Conservation (phyloP, 1,284 basidiomycete species). For the Apiotrichum akiyoshidainum region DNA sequence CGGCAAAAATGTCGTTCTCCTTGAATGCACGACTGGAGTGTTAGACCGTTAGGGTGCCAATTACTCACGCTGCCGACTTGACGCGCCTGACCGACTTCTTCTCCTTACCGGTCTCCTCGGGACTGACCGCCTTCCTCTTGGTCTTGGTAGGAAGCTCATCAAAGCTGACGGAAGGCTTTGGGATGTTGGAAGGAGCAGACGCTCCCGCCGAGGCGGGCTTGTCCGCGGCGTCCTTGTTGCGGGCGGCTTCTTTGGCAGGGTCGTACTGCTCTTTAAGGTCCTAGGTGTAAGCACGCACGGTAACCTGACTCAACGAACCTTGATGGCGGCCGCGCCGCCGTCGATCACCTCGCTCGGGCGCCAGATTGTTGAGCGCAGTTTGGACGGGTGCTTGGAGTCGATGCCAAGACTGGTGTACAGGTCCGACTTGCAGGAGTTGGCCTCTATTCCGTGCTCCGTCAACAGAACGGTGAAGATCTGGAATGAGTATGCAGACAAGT, state of each 20-base stretch:
- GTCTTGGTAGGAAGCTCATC: not conserved
- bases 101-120: not conserved
- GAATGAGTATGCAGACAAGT: not conserved
- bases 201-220: not conserved
- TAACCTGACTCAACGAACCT: slow-evolving; percentile 15
- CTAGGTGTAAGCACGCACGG: slow-evolving; percentile 11
- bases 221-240: slow-evolving; percentile 1
- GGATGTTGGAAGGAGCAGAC: not conserved
- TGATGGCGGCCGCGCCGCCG: slow-evolving; percentile 21
- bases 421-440: slow-evolving; percentile 35
- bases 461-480: slow-evolving; percentile 29
- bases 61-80: slow-evolving; percentile 24
- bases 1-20: slow-evolving; percentile 31
- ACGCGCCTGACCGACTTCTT: slow-evolving; percentile 9
- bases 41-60: not conserved
- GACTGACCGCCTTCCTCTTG: not conserved
- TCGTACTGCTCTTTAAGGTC: slow-evolving; percentile 21
- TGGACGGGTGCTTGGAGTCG: slow-evolving; percentile 45
- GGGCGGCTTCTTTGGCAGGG: slow-evolving; percentile 6
- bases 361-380: slow-evolving; percentile 39
- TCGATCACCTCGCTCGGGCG: slow-evolving; percentile 31
- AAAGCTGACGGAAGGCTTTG: slow-evolving; percentile 3
- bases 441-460: slow-evolving; percentile 34
- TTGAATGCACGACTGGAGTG: slow-evolving; percentile 20
- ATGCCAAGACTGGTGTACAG: slow-evolving; percentile 47